Evolutionary conservation across 2,329 filamentous ascomycete species (phyloP).

Genomic region (Aspergillus japonicus): DNA sequence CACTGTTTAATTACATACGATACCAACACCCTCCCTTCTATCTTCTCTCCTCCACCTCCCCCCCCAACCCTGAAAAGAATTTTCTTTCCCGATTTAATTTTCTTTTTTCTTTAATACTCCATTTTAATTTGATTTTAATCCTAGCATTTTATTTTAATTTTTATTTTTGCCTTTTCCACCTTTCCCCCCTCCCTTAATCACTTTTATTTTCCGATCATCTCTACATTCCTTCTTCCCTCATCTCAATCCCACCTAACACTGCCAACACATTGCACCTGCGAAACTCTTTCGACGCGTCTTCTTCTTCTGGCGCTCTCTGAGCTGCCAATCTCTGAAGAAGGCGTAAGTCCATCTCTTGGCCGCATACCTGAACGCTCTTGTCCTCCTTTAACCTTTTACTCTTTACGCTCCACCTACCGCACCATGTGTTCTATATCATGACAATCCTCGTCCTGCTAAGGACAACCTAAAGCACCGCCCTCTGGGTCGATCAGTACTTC

Average conservation of each 20-base stretch:
- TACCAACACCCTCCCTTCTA: background rate
- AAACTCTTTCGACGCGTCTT: slow-evolving; percentile 26
- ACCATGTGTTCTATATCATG: slow-evolving; percentile 44
- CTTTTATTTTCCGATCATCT: slow-evolving; percentile 22
- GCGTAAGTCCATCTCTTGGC: slow-evolving; percentile 26
- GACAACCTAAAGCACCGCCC: slow-evolving; percentile 30
- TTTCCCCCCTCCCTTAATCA: slow-evolving; percentile 10
- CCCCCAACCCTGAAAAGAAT: background rate
- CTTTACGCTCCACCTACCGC: slow-evolving; percentile 19
- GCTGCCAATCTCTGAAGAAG: slow-evolving; percentile 29
- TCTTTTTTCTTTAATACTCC: slow-evolving; percentile 1
- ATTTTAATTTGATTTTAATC: slow-evolving; percentile 2
- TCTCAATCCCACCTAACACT: slow-evolving; percentile 21
- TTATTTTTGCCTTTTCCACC: slow-evolving; percentile 8
- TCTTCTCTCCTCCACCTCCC: no score
- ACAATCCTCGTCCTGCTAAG: slow-evolving; percentile 39
- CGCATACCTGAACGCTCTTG: slow-evolving; percentile 19
- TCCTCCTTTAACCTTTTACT: slow-evolving; percentile 12
- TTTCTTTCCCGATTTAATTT: background rate
- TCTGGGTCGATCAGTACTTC: slow-evolving; percentile 28
- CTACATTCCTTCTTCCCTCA: slow-evolving; percentile 22
- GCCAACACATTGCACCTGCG: slow-evolving; percentile 26
- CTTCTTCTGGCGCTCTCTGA: slow-evolving; percentile 31
- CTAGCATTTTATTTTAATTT: slow-evolving; percentile 1
- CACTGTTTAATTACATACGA: background rate